Evolutionary conservation across 1,139 yeast species (phyloP).

Genomic region (Pichia inconspicua): DNA sequence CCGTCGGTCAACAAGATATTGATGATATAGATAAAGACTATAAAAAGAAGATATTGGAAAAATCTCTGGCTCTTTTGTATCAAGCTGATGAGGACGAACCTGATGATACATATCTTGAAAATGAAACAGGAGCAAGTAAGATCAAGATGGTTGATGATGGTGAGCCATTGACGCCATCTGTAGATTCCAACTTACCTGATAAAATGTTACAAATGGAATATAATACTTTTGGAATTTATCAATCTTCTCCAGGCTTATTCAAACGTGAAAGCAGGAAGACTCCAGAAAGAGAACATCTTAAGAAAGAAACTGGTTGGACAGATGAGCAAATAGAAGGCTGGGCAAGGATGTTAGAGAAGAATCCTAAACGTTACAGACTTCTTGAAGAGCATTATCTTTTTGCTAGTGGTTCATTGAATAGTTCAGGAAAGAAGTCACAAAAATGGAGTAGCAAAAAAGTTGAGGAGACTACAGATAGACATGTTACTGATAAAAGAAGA

Average conservation of each 20-base stretch:
- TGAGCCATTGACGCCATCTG: background rate
- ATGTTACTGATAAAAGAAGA: conserved; percentile 7
- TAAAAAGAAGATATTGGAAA: conserved; percentile 49
- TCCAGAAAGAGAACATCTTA: conserved; percentile 43
- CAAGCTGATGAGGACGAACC: conserved; percentile 74
- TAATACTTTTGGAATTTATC: conserved; percentile 50
- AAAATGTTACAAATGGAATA: conserved; percentile 37
- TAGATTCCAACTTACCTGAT: conserved; percentile 17
- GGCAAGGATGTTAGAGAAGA: conserved; percentile 66
- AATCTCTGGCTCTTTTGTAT: conserved; percentile 59
- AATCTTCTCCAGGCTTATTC: conserved; percentile 45
- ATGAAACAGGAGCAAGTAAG: conserved; percentile 41
- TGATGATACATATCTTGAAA: conserved; percentile 79
- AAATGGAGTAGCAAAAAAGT: conserved; percentile 11
- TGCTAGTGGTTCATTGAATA: conserved; percentile 30
- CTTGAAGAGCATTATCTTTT: conserved; percentile 55
- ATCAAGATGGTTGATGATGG: background rate
- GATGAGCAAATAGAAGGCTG: conserved; percentile 94
- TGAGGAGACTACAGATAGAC: conserved; percentile 9
- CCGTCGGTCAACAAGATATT: conserved; percentile 15
- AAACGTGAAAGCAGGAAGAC: conserved; percentile 45
- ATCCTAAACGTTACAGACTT: conserved; percentile 51
- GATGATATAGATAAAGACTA: conserved; percentile 32
- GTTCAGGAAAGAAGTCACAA: conserved; percentile 12
- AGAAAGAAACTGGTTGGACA: conserved; percentile 54